Evolutionary conservation across 257 asterid genomes (phyloP).

Genomic region (Cynanchum wilfordii): DNA sequence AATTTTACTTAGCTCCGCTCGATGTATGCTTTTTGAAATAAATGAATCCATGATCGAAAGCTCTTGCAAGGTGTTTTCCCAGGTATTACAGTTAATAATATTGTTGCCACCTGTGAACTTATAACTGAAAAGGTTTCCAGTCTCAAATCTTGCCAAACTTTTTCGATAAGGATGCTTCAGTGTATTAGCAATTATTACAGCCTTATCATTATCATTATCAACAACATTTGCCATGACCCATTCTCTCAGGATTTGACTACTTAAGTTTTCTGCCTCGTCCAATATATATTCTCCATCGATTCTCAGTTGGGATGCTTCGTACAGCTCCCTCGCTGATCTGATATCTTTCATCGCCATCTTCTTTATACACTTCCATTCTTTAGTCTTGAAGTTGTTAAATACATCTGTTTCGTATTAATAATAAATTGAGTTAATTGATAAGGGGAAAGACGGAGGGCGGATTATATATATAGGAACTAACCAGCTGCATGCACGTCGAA

Average conservation of each 20-base stretch:
- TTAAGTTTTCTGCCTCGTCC: conserved; percentile 37
- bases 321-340: conserved; percentile 30
- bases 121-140: not conserved
- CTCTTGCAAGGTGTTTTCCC: conserved; percentile 27
- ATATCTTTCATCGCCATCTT: conserved; percentile 14
- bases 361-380: conserved; percentile 26
- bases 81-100: conserved; percentile 11
- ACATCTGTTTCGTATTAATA: conserved; percentile 19
- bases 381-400: conserved; percentile 33
- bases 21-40: conserved; percentile 20
- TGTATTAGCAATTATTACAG: conserved; percentile 16
- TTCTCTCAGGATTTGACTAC: conserved; percentile 15
- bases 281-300: conserved; percentile 43
- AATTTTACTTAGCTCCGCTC: conserved; percentile 32
- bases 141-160: conserved; percentile 24
- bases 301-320: conserved; percentile 47
- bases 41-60: conserved; percentile 26
- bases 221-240: not conserved
- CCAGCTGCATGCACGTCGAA: conserved; percentile 22
- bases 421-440: too few relatives aligned
- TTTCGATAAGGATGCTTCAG: conserved; percentile 40
- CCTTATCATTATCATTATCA: not conserved
- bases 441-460: too few relatives aligned
- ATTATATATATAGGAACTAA: too few relatives aligned
- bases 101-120: conserved; percentile 7